Evolutionary conservation across 2,329 filamentous ascomycete species (phyloP).

Genomic region (Neobulgaria alba): DNA sequence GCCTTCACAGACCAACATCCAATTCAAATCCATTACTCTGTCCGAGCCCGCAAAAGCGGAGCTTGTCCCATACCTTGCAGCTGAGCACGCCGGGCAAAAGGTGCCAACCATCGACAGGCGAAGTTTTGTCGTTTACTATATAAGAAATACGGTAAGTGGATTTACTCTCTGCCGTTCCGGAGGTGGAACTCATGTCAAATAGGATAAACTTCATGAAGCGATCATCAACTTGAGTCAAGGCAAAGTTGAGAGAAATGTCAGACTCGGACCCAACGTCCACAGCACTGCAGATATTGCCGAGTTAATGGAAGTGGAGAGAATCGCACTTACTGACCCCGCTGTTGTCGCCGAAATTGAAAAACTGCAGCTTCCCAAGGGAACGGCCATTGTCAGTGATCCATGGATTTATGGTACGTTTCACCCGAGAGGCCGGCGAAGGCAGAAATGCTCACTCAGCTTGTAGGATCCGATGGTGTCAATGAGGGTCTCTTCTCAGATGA

Average conservation of each 20-base stretch:
- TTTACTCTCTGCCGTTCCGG: background rate
- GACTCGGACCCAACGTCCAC: conserved; percentile 50
- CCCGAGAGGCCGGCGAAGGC: too few relatives aligned
- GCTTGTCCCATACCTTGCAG: conserved; percentile 41
- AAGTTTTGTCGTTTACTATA: conserved; percentile 49
- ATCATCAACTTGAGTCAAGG: conserved; percentile 41
- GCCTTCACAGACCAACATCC: conserved; percentile 45
- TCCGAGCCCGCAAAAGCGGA: conserved; percentile 46
- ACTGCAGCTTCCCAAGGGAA: conserved; percentile 50
- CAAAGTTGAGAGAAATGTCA: conserved; percentile 46
- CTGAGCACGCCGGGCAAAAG: conserved; percentile 35
- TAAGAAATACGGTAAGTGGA: conserved; percentile 46
- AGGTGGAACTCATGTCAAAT: background rate
- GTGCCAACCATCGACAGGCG: conserved; percentile 38
- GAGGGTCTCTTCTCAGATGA: conserved; percentile 37
- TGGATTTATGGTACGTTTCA: conserved; percentile 52
- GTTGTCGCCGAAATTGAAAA: conserved; percentile 55
- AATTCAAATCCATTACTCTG: conserved; percentile 57
- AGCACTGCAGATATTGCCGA: conserved; percentile 52
- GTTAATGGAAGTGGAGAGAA: conserved; percentile 47
- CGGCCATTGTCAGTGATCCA: conserved; percentile 50
- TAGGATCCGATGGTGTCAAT: conserved; percentile 43
- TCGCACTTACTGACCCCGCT: conserved; percentile 43
- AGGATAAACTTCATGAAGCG: conserved; percentile 57
- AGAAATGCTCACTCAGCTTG: background rate